Conservation (phyloP, 129 eudicot species). For the Lactuca saligna region DNA sequence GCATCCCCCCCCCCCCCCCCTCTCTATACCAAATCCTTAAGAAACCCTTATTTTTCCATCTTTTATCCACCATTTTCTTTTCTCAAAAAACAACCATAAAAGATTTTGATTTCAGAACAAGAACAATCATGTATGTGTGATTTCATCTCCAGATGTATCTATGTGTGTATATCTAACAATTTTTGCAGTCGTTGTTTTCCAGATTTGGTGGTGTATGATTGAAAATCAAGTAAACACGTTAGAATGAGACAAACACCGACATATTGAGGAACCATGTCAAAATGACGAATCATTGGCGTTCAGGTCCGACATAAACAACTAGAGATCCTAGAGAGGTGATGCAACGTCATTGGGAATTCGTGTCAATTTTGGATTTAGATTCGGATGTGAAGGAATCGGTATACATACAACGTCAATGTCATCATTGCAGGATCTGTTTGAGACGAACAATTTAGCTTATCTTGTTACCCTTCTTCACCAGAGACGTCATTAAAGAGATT, state of each 20-base stretch:
- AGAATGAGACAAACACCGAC: conserved; percentile 38
- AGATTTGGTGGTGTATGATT: too few species aligned
- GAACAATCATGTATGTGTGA: too few species aligned
- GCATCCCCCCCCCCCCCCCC: too few species aligned
- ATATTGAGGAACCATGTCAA: conserved; percentile 55
- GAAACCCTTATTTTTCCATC: too few species aligned
- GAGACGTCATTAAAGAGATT: conserved; percentile 40
- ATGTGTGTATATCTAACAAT: too few species aligned
- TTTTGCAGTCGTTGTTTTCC: too few species aligned
- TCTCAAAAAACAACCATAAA: too few species aligned
- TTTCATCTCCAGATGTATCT: too few species aligned
- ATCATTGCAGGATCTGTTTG: conserved; percentile 43
- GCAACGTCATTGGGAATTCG: conserved; percentile 11
- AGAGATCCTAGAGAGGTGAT: conserved; percentile 38
- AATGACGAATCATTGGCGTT: conserved; percentile 46
- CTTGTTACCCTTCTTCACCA: conserved; percentile 39
- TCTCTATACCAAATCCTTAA: too few species aligned
- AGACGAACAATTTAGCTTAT: conserved; percentile 51
- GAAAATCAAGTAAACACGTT: too few species aligned
- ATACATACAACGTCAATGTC: conserved; percentile 42
- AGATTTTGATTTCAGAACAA: too few species aligned
- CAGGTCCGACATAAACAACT: conserved; percentile 52
- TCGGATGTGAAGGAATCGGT: conserved; percentile 19
- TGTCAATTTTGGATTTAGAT: conserved; percentile 27
- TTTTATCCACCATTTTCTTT: too few species aligned